phyloP scores from a whole-genome alignment of 2,329 filamentous ascomycete genomes.

The Truncatella angustata region DNA sequence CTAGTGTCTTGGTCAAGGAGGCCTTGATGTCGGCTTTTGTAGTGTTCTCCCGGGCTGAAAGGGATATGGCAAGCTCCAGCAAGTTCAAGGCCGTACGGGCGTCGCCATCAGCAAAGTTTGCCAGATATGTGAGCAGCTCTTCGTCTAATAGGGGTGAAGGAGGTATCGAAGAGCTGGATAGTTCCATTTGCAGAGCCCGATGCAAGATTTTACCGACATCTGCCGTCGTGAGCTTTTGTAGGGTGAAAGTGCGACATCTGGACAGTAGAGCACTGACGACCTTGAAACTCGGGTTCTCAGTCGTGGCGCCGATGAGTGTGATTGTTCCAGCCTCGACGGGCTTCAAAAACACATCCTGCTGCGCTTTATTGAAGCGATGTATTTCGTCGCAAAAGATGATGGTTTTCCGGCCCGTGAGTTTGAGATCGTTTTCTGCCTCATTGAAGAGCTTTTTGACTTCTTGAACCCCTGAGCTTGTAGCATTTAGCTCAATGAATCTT shows the following conservation, averaged over 20 bases:
- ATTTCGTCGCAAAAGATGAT: conserved; percentile 99
- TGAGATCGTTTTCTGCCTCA: conserved; percentile 77
- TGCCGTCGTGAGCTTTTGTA: conserved; percentile 70
- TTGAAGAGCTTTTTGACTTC: conserved; percentile 92
- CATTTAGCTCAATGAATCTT: conserved; percentile 94
- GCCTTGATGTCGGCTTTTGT: conserved; percentile 78
- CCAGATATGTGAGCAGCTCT: conserved; percentile 76
- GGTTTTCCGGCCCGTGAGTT: conserved; percentile 81
- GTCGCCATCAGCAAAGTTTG: conserved; percentile 87
- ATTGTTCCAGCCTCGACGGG: conserved; percentile 90
- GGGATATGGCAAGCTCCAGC: conserved; percentile 81
- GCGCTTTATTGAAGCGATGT: conserved; percentile 84
- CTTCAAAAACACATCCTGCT: conserved; percentile 92
- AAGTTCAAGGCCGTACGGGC: conserved; percentile 91
- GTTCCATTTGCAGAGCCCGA: conserved; percentile 69
- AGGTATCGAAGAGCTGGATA: conserved; percentile 29
- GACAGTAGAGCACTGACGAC: conserved; percentile 85
- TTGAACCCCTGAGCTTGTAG: conserved; percentile 80
- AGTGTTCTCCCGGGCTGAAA: conserved; percentile 62
- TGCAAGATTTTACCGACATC: conserved; percentile 72
- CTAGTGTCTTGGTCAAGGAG: conserved; percentile 83
- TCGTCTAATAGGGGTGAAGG: conserved; percentile 65
- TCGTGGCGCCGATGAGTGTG: conserved; percentile 91
- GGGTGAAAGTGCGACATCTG: conserved; percentile 85
- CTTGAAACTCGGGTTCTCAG: conserved; percentile 95